A percentile compares a stretch with the other conserved stretches of the same genome.
These are phyloP conservation scores for Lodderomyces elongisporus DNA, from an alignment of 1,139 yeast species.

Conservation along the genomic window DNA sequence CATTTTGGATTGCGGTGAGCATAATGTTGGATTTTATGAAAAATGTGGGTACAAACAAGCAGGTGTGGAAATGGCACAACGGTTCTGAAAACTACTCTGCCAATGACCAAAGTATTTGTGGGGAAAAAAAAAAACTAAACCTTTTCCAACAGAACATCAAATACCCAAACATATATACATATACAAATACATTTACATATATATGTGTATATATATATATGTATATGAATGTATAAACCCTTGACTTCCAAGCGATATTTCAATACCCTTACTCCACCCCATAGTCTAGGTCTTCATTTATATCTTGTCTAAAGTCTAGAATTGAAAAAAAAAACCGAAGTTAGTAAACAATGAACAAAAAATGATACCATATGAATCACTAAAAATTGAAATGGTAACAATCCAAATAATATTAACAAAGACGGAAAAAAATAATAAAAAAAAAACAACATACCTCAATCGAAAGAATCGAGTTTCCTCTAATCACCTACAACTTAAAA, in stretches of 20 bases:
- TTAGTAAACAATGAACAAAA: slow-evolving; percentile 15
- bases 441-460: slow-evolving; percentile 53
- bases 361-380: neutral
- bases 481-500: slow-evolving; percentile 35
- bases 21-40: slow-evolving; percentile 79
- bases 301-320: slow-evolving; percentile 28
- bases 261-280: no score
- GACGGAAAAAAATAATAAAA: no score
- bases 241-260: no score
- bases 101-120: no score
- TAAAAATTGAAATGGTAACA: slow-evolving; percentile 3
- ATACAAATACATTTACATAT: no score
- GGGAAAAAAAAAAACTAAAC: no score
- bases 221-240: no score
- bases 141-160: no score
- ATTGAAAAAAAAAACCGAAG: slow-evolving; percentile 11
- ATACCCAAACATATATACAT: no score
- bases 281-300: slow-evolving; percentile 8
- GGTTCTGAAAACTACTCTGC: slow-evolving; percentile 19
- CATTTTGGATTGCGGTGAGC: slow-evolving; percentile 80
- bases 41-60: slow-evolving; percentile 69
- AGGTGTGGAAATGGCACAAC: slow-evolving; percentile 67
- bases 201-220: no score
- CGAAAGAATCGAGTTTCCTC: slow-evolving; percentile 61
- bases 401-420: no score